Conservation (phyloP, 2,329 filamentous ascomycete genomes). For the Ophiocordyceps camponoti-rufipedis region DNA sequence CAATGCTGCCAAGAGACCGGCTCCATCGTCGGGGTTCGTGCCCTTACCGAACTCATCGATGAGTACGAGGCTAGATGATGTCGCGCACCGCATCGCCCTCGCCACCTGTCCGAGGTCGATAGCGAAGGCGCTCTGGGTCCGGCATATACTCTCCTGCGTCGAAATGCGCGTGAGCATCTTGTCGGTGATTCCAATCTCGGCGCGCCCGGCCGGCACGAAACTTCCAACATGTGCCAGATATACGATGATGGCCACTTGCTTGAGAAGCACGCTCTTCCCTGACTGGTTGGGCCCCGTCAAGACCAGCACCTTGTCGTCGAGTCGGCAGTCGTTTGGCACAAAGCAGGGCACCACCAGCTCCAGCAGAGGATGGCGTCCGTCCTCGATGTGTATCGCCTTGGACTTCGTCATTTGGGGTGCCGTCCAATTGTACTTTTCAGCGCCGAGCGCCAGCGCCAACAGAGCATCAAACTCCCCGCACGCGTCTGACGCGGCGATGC, state of each 20-base stretch:
- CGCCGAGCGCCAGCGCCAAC: constrained; percentile 62
- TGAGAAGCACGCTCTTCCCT: constrained; percentile 90
- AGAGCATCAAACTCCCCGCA: constrained; percentile 80
- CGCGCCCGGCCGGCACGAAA: constrained; percentile 66
- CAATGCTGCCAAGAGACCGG: constrained; percentile 37
- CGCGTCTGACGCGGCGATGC: constrained; percentile 55
- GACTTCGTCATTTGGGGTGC: constrained; percentile 50
- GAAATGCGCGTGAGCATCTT: constrained; percentile 78
- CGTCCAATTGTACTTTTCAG: constrained; percentile 52
- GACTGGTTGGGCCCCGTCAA: constrained; percentile 93
- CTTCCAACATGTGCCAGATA: constrained; percentile 88
- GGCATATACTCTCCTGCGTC: constrained; percentile 45
- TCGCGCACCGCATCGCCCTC: constrained; percentile 56
- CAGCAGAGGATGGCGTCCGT: constrained; percentile 75
- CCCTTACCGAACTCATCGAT: constrained; percentile 79
- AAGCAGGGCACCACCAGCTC: constrained; percentile 67
- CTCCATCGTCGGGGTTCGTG: constrained; percentile 37
- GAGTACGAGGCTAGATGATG: constrained; percentile 61
- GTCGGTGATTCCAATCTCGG: constrained; percentile 73
- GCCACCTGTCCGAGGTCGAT: constrained; percentile 80
- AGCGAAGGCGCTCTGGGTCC: constrained; percentile 43
- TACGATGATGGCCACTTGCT: constrained; percentile 77
- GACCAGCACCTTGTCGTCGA: constrained; percentile 52
- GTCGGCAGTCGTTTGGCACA: constrained; percentile 62
- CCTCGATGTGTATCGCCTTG: constrained; percentile 55